Evolutionary conservation across 495 filamentous ascomycete species (phyloP).

Genomic region (Xylaria scruposa): DNA sequence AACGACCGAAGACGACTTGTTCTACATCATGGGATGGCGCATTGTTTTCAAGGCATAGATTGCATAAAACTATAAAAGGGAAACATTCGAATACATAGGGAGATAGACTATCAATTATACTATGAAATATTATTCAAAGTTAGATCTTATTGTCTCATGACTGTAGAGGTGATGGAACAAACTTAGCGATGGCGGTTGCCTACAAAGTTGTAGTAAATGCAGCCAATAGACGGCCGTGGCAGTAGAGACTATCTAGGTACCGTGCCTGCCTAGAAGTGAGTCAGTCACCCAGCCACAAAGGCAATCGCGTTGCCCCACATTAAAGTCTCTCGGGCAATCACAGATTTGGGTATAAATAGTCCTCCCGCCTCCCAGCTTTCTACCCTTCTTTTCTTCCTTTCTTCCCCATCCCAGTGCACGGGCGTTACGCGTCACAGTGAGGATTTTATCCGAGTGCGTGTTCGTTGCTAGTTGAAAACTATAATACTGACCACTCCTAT

Average conservation of each 20-base stretch:
- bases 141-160: background rate
- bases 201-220: too few relatives aligned
- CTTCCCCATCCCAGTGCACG: conserved; percentile 56
- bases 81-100: background rate
- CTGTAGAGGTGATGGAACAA: background rate
- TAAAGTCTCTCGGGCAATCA: background rate
- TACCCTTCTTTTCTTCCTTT: conserved; percentile 30
- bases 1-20: background rate
- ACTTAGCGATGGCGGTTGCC: background rate
- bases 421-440: conserved; percentile 61
- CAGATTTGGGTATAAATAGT: conserved; percentile 11
- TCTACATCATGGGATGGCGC: conserved; percentile 9
- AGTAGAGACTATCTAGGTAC: too few relatives aligned
- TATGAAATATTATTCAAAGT: background rate
- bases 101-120: background rate
- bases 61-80: background rate
- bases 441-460: conserved; percentile 61
- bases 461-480: conserved; percentile 66
- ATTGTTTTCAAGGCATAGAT: conserved; percentile 4
- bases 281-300: conserved; percentile 6
- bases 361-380: background rate
- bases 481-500: conserved; percentile 52
- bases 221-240: background rate
- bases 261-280: too few relatives aligned
- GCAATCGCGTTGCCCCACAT: background rate